Evolutionary conservation across 768 basidiomycete genomes (phyloP).

Genomic region (Amanita brunnescens): DNA sequence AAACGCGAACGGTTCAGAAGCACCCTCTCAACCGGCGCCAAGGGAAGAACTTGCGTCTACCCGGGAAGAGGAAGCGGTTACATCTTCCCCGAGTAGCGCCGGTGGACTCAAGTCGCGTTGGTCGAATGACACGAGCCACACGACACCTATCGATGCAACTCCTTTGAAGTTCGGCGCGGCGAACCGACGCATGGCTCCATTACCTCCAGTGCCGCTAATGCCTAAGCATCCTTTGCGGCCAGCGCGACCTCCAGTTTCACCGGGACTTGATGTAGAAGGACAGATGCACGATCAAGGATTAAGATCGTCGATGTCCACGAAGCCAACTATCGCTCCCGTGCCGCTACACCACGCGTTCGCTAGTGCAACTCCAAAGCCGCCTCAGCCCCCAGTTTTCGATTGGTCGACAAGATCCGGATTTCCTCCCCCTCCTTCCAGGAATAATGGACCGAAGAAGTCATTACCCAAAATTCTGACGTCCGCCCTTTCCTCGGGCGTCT

Average conservation of each 20-base stretch:
- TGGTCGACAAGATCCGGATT: constrained; percentile 5
- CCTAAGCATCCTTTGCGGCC: not conserved
- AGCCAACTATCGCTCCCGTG: constrained; percentile 6
- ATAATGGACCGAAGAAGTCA: constrained; percentile 13
- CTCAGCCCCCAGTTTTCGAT: not conserved
- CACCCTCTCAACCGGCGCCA: not conserved
- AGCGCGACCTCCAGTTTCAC: not conserved
- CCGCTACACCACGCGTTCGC: constrained; percentile 14
- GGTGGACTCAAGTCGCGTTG: constrained; percentile 20
- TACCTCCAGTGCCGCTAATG: not conserved
- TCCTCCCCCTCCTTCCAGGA: constrained; percentile 36
- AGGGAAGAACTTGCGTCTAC: constrained; percentile 14
- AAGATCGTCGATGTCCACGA: constrained; percentile 1
- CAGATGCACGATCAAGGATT: not conserved
- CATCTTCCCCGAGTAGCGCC: not conserved
- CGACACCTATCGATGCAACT: constrained; percentile 9
- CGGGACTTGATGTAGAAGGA: not conserved
- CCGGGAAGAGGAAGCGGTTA: constrained; percentile 10
- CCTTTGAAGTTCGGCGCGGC: not conserved
- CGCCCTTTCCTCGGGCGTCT: not conserved
- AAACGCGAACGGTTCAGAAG: constrained; percentile 13
- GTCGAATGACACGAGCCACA: constrained; percentile 21
- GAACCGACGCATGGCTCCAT: not conserved
- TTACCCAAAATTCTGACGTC: not conserved
- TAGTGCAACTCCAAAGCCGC: constrained; percentile 13